Conservation (phyloP, 306 rosid genomes). For the Delonix regia region DNA sequence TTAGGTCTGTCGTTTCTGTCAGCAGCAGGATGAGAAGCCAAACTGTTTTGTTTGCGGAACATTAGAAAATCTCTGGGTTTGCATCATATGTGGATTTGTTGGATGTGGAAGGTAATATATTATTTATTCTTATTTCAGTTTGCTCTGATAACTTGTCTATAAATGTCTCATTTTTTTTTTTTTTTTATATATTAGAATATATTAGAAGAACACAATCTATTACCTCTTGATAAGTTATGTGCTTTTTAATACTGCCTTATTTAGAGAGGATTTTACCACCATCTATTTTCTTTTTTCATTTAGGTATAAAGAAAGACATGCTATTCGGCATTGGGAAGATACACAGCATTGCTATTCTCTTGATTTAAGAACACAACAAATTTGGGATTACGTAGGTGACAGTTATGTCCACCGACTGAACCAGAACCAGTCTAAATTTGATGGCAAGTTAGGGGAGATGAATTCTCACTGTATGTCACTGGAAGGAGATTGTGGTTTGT, state of each 20-base stretch:
- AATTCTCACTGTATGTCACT: constrained; percentile 53
- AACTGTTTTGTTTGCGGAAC: constrained; percentile 85
- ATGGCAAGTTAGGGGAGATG: constrained; percentile 67
- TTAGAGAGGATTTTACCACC: constrained; percentile 8
- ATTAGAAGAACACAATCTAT: constrained; percentile 1
- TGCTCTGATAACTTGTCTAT: constrained; percentile 29
- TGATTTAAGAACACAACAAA: constrained; percentile 84
- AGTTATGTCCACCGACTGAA: constrained; percentile 86
- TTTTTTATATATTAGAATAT: too few relatives aligned
- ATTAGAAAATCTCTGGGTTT: constrained; percentile 77
- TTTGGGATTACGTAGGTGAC: constrained; percentile 97
- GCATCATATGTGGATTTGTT: constrained; percentile 90
- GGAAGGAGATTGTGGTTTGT: constrained; percentile 75
- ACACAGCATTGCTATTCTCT: constrained; percentile 94
- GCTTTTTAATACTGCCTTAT: constrained; percentile 1
- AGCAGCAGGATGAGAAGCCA: constrained; percentile 82
- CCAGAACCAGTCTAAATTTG: constrained; percentile 87
- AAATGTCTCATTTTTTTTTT: not conserved
- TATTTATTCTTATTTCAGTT: constrained; percentile 27
- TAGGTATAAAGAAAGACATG: constrained; percentile 98
- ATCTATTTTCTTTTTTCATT: constrained; percentile 10
- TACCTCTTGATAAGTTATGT: not conserved
- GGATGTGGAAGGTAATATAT: constrained; percentile 91
- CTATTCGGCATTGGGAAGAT: constrained; percentile 80
- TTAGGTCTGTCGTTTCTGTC: constrained; percentile 91